Conservation (phyloP, 2,329 filamentous ascomycete species). For the Fusarium coicis region DNA sequence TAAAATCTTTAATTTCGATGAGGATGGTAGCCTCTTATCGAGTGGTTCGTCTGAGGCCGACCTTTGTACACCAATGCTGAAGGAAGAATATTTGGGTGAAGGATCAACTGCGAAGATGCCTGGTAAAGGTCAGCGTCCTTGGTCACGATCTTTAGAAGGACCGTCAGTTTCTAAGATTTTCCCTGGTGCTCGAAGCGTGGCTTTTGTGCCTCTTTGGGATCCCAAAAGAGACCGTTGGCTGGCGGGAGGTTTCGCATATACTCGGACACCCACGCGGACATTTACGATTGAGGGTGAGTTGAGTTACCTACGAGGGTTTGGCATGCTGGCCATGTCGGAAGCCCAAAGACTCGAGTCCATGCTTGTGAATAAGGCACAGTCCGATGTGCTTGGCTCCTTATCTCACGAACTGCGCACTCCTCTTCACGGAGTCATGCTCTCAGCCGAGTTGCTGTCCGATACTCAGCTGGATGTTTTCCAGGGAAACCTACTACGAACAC, state of each 20-base stretch:
- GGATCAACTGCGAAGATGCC: neutral
- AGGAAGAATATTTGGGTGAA: neutral
- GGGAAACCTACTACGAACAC: slow-evolving; percentile 58
- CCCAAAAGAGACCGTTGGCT: slow-evolving; percentile 58
- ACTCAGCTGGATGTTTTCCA: slow-evolving; percentile 59
- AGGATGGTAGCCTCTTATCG: slow-evolving; percentile 49
- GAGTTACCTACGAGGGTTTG: slow-evolving; percentile 62
- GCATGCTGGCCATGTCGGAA: slow-evolving; percentile 67
- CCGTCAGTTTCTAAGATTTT: slow-evolving; percentile 49
- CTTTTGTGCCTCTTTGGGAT: slow-evolving; percentile 62
- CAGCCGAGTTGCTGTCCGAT: slow-evolving; percentile 64
- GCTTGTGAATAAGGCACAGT: slow-evolving; percentile 60
- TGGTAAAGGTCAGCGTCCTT: neutral
- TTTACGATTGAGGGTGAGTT: slow-evolving; percentile 61
- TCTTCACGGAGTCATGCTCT: slow-evolving; percentile 68
- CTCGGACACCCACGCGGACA: slow-evolving; percentile 53
- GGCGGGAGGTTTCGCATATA: slow-evolving; percentile 62
- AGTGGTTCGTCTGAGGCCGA: slow-evolving; percentile 49
- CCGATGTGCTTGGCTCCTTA: slow-evolving; percentile 68
- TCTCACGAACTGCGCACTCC: slow-evolving; percentile 71
- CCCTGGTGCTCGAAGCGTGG: slow-evolving; percentile 57
- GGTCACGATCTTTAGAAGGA: slow-evolving; percentile 16
- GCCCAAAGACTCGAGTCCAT: slow-evolving; percentile 57
- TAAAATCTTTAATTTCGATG: slow-evolving; percentile 58
- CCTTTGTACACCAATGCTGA: neutral